These are phyloP conservation scores for Piper betle DNA, from an alignment of 164 flowering plant species.

Conservation along the genomic window DNA sequence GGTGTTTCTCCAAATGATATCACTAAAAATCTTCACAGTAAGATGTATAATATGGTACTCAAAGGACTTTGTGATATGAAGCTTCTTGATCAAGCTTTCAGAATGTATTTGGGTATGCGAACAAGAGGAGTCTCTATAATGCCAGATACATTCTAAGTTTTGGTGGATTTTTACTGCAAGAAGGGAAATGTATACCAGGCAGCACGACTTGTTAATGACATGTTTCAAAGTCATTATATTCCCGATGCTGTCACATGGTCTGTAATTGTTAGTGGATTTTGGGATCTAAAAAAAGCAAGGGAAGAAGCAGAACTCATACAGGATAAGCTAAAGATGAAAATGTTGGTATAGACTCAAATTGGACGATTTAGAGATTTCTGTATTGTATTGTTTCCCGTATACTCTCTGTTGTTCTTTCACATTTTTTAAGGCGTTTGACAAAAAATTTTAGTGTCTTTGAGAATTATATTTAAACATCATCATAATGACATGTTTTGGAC, in stretches of 20 bases:
- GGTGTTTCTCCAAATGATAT: slow-evolving; percentile 50
- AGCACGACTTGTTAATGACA: slow-evolving; percentile 52
- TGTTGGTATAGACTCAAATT: neutral
- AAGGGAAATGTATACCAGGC: slow-evolving; percentile 58
- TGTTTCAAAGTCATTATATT: slow-evolving; percentile 63
- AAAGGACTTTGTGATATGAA: slow-evolving; percentile 45
- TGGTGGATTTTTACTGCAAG: slow-evolving; percentile 41
- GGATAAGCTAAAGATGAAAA: slow-evolving; percentile 10
- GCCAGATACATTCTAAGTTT: slow-evolving; percentile 30
- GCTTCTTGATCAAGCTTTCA: slow-evolving; percentile 42
- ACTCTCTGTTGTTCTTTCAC: too few relatives aligned
- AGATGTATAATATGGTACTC: slow-evolving; percentile 52
- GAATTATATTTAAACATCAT: too few relatives aligned
- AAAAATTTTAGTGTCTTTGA: too few relatives aligned
- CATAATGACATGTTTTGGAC: too few relatives aligned
- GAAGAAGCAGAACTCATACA: slow-evolving; percentile 44
- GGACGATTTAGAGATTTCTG: neutral
- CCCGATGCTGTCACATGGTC: slow-evolving; percentile 63
- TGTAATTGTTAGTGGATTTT: slow-evolving; percentile 36
- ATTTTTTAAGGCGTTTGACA: too few relatives aligned
- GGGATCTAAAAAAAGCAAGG: slow-evolving; percentile 39
- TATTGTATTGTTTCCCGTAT: too few relatives aligned
- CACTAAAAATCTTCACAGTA: slow-evolving; percentile 64
- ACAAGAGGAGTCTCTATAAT: slow-evolving; percentile 48
- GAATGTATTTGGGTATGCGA: slow-evolving; percentile 56